Percentiles rank a stretch among this genome's conserved stretches.
phyloP scores from a whole-genome alignment of 2,329 filamentous ascomycete species.

The Arthroderma sp. region DNA sequence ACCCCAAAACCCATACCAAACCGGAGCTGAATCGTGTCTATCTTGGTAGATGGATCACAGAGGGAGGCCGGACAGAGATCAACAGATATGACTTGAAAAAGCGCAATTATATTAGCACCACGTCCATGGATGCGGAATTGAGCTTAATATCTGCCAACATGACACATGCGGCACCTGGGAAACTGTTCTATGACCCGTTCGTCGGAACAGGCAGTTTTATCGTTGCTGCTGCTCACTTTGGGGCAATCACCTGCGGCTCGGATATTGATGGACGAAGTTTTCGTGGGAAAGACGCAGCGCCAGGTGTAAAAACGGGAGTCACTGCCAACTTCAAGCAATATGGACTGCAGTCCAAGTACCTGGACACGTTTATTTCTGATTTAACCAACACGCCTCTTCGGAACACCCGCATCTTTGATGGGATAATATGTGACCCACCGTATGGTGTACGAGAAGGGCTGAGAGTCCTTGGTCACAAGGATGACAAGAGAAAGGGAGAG shows the following conservation, averaged over 20 bases:
- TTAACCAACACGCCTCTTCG: conserved; percentile 74
- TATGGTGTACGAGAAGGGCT: conserved; percentile 91
- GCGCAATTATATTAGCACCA: conserved; percentile 83
- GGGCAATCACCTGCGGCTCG: conserved; percentile 68
- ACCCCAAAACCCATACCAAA: conserved; percentile 17
- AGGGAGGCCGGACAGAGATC: conserved; percentile 55
- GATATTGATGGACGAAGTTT: conserved; percentile 91
- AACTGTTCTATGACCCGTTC: conserved; percentile 87
- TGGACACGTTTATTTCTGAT: conserved; percentile 75
- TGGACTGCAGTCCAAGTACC: conserved; percentile 50
- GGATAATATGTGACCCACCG: conserved; percentile 88
- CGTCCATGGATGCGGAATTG: conserved; percentile 92
- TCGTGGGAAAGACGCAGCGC: conserved; percentile 43
- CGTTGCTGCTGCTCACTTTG: conserved; percentile 80
- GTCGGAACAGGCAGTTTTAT: conserved; percentile 91
- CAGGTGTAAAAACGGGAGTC: conserved; percentile 34
- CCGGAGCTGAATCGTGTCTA: conserved; percentile 51
- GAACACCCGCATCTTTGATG: conserved; percentile 56
- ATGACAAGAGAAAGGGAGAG: conserved; percentile 41
- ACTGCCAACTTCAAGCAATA: conserved; percentile 78
- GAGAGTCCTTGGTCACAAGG: conserved; percentile 68
- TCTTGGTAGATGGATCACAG: conserved; percentile 59
- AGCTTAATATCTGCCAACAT: conserved; percentile 87
- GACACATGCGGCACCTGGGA: conserved; percentile 67
- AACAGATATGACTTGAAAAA: conserved; percentile 83